Conservation (phyloP, 306 rosid species). For the Biancaea sappan region DNA sequence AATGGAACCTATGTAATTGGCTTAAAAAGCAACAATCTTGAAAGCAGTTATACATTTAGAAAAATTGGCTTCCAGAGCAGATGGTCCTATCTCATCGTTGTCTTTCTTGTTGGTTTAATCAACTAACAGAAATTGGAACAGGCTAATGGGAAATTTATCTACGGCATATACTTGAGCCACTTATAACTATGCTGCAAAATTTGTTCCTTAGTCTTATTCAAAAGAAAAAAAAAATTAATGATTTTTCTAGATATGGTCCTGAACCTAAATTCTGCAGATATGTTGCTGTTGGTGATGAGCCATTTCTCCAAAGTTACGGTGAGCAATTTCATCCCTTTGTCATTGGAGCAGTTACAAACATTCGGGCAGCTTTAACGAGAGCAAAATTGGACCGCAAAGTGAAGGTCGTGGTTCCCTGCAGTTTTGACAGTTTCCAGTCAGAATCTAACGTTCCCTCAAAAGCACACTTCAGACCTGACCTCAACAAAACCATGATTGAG, state of each 20-base stretch:
- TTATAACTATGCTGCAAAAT: neutral
- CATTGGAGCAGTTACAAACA: conserved; percentile 76
- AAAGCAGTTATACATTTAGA: neutral
- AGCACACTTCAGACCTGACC: conserved; percentile 72
- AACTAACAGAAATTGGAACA: conserved; percentile 27
- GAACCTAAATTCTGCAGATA: conserved; percentile 56
- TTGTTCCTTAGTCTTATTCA: neutral
- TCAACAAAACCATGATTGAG: conserved; percentile 83
- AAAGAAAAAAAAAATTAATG: conserved; percentile 19
- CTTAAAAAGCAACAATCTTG: neutral
- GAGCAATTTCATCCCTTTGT: conserved; percentile 73
- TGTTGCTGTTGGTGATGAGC: conserved; percentile 91
- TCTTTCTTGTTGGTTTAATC: conserved; percentile 21
- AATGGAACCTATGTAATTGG: neutral
- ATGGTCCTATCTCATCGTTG: conserved; percentile 20
- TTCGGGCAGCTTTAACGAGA: conserved; percentile 63
- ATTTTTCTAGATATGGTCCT: conserved; percentile 31
- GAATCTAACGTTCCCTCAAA: conserved; percentile 62
- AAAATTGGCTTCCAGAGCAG: conserved; percentile 17
- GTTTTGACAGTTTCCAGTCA: conserved; percentile 72
- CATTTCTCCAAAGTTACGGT: conserved; percentile 74
- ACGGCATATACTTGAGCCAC: neutral
- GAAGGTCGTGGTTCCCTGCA: conserved; percentile 94
- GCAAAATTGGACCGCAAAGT: conserved; percentile 70
- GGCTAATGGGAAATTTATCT: conserved; percentile 1